Evolutionary conservation across 768 basidiomycete genomes (phyloP).

Genomic region (Auriscalpium microsporum): DNA sequence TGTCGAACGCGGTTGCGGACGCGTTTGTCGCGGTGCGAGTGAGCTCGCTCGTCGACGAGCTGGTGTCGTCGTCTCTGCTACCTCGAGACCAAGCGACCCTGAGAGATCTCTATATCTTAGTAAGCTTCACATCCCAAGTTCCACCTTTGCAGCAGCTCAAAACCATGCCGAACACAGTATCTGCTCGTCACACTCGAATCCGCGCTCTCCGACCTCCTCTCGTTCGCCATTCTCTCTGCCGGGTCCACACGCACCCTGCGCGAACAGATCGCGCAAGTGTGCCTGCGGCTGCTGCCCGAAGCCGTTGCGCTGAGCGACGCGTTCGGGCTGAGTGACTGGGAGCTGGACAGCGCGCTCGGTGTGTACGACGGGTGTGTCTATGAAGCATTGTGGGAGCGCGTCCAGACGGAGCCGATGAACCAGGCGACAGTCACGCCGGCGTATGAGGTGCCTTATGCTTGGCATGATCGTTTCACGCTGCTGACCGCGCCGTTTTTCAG

Average conservation of each 20-base stretch:
- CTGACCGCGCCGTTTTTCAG: background rate
- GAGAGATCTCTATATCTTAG: constrained; percentile 35
- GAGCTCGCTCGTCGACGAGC: constrained; percentile 34
- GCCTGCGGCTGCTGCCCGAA: constrained; percentile 49
- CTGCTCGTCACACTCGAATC: constrained; percentile 49
- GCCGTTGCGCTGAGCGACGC: constrained; percentile 63
- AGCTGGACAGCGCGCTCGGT: constrained; percentile 61
- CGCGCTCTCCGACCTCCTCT: constrained; percentile 50
- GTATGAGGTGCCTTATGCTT: constrained; percentile 38
- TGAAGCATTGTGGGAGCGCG: constrained; percentile 54
- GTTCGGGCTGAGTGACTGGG: constrained; percentile 71
- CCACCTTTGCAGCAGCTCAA: background rate
- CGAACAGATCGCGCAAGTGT: constrained; percentile 38
- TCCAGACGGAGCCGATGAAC: constrained; percentile 54
- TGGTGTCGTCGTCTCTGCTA: constrained; percentile 15
- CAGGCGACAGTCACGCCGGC: constrained; percentile 39
- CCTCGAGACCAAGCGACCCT: constrained; percentile 16
- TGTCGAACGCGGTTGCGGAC: constrained; percentile 57
- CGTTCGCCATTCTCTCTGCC: constrained; percentile 36
- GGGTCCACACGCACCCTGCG: constrained; percentile 39
- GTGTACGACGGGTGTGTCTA: constrained; percentile 59
- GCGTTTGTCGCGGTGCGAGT: constrained; percentile 58
- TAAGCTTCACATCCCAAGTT: constrained; percentile 19
- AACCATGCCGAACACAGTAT: constrained; percentile 32
- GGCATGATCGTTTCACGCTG: background rate